Base-by-base conservation (phyloP, 139 green algal species). In the Chlorella vulgaris region DNA sequence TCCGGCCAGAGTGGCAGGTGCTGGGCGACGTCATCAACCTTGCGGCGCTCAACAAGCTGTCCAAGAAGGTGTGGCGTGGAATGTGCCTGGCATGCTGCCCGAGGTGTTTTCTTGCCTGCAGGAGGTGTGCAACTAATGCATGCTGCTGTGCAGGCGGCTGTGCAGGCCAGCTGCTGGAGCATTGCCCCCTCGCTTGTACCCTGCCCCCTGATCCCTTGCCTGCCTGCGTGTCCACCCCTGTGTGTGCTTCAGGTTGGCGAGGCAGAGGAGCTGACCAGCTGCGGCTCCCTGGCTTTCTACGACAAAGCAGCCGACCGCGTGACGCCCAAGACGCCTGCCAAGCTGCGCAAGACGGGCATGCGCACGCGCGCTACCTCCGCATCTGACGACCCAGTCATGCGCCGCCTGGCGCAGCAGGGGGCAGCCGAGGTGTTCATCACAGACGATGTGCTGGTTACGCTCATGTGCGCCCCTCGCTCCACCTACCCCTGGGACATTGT, bases 401-500 rank as follows among this genome's bases (percentile, higher is more conserved):
- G 84, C 62, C 69, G 89, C 47, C 78, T 97, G 47, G 92, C 93
- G 8, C 85, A 80, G 18, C 83, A 94, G 60, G 87, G 86, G 69
- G 82, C 84, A 60, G 93, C 75, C 7, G 36, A 76, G 29, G 94
- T 99, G 83, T 99, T 98, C 86, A 90, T 96, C 51, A 98, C 95
- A 0, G 97, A 99, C 87, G 75, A 82, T 3, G 90, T 99, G 82
- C 83, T 99, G 35, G 90, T 94, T 60, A 93, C 94, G 38, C 91
- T 99, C 38, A 99, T 99, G 97, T 98, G 93, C 85, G 93, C 94
- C 7, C 79, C 92, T 35, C 92, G 92, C 28, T 96, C 90, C 39
- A 90, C 96, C 40, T 99, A 98, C 92, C 92, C 89, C 58, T 99
- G 97, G 97, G 93, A 97, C 77, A 74, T 97, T 21, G 78, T 96